Evolutionary conservation across 768 basidiomycete genomes (phyloP), one percentile per base, ranked within the genome.

Genomic region (Lentinus brumalis): DNA sequence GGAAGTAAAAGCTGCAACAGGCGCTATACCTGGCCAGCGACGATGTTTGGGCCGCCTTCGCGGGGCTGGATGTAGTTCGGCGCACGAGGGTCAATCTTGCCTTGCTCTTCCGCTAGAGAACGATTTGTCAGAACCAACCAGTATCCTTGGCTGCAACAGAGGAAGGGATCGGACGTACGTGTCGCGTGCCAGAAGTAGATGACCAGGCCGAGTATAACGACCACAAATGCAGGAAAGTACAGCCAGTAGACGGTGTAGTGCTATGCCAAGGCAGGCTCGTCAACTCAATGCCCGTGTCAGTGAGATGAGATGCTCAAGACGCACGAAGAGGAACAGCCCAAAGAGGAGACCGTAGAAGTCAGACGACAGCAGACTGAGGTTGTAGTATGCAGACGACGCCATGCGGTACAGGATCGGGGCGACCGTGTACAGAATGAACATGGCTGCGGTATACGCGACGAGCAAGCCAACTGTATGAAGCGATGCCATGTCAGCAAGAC

Each of bases 311-410:
- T 35, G 47, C 31, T n/a, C 18, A 47, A 39, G 16, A 71, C 78
- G 70, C 68, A 84, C 83, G 72, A 79, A 84, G 61, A 84, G 76
- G 77, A 85, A 84, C 29, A 84, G 69, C 29, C 83, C 93, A 69
- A 95, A 92, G 21, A 95, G 78, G 52, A 95, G 80, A 32, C 93
- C 91, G 68, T 88, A 95, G 66, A 94, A 95, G 75, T 94, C 92
- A 70, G 89, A 89, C 14, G 93, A 88, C n/a, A 95, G 83, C 10
- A 94, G 74, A 66, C 88, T 90, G 63, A 94, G 80, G 69, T 94
- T 94, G 76, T 86, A 94, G 77, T 86, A 94, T 7, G 90, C 85
- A 16, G 91, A 92, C 0, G 92, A 94, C 12, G 93, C 88, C 73
- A 91, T 80, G 59, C 93, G 88, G 74, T 94, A 94, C 42, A 95